Conservation (phyloP, 192 early-diverging fungal genomes). For the Backusella mclennaniae region DNA sequence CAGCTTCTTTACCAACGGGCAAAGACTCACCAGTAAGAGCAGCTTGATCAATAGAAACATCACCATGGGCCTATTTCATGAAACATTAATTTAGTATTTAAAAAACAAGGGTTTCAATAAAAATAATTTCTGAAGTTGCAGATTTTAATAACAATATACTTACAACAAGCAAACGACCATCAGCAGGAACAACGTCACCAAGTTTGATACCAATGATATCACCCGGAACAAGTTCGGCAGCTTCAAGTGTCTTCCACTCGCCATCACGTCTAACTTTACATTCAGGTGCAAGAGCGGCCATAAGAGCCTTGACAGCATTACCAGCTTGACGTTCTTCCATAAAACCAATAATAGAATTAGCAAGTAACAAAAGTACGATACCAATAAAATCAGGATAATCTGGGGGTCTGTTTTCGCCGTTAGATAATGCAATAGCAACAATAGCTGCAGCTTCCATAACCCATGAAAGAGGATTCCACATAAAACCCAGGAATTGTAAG, state of each 20-base stretch:
- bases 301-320: constrained; percentile 87
- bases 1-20: constrained; percentile 17
- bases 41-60: too few species aligned
- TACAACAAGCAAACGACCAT: constrained; percentile 72
- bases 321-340: constrained; percentile 87
- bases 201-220: constrained; percentile 83
- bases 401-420: constrained; percentile 59
- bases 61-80: constrained; percentile 24
- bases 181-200: constrained; percentile 87
- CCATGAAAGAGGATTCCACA: constrained; percentile 78
- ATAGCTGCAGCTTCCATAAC: constrained; percentile 84
- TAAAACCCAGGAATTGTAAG: constrained; percentile 81
- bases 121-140: background rate
- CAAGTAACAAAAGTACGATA: constrained; percentile 74
- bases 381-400: constrained; percentile 86
- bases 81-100: background rate
- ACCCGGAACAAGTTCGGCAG: constrained; percentile 77
- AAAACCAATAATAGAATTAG: constrained; percentile 85
- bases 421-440: constrained; percentile 71
- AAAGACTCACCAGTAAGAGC: too few species aligned
- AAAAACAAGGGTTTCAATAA: constrained; percentile 10
- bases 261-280: constrained; percentile 84
- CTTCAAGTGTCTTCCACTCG: constrained; percentile 71
- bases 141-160: constrained; percentile 17
- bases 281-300: constrained; percentile 83